Evolutionary conservation across 768 basidiomycete species (phyloP).

Genomic region (Sporobolomyces phaffii): DNA sequence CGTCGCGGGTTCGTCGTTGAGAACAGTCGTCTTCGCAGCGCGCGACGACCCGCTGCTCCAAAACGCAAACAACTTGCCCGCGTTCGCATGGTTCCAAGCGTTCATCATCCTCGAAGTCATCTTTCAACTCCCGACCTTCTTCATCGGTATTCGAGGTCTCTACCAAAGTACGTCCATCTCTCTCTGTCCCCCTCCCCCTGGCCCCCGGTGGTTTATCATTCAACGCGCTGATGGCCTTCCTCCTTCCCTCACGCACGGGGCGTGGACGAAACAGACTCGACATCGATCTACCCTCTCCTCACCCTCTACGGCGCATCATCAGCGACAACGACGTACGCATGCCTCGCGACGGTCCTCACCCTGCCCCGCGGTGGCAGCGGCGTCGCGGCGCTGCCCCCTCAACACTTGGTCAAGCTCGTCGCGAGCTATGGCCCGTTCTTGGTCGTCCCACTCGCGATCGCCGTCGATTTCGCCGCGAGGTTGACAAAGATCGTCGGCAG

Average conservation of each 20-base stretch:
- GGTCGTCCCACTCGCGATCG: constrained; percentile 63
- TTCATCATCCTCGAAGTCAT: constrained; percentile 45
- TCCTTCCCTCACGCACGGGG: too few relatives aligned
- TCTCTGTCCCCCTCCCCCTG: background rate
- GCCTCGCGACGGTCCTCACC: constrained; percentile 58
- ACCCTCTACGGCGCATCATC: constrained; percentile 71
- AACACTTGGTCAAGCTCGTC: constrained; percentile 59
- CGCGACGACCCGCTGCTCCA: constrained; percentile 34
- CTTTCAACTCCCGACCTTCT: constrained; percentile 66
- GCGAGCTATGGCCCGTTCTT: constrained; percentile 71
- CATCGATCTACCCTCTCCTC: constrained; percentile 57
- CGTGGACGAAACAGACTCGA: too few relatives aligned
- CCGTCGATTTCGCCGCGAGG: constrained; percentile 59
- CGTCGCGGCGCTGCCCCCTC: too few relatives aligned
- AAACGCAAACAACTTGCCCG: constrained; percentile 26
- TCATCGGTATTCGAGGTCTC: constrained; percentile 60
- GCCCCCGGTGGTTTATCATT: too few relatives aligned
- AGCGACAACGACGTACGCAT: constrained; percentile 69
- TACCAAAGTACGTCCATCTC: constrained; percentile 52
- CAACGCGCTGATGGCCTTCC: too few relatives aligned
- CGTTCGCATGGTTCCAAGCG: constrained; percentile 35
- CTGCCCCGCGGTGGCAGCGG: constrained; percentile 51
- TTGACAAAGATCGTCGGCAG: constrained; percentile 29
- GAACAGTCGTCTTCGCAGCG: constrained; percentile 17
- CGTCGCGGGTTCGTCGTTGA: too few relatives aligned